phyloP scores from a whole-genome alignment of 2,329 filamentous ascomycete species.

The Fusarium heterosporum region DNA sequence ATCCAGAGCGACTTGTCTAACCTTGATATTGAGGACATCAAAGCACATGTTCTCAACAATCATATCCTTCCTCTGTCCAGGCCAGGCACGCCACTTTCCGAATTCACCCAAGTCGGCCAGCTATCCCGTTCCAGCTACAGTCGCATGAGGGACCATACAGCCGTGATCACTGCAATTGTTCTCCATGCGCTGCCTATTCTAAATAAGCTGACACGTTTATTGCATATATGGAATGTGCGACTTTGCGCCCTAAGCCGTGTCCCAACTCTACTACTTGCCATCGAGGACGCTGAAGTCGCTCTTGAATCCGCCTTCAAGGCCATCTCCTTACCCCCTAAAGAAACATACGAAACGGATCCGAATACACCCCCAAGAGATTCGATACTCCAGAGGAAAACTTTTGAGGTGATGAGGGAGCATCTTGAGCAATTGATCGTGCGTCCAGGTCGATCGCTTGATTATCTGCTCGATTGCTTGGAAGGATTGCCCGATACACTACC shows the following conservation, averaged over 20 bases:
- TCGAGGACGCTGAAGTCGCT: constrained; percentile 75
- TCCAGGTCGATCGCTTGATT: constrained; percentile 80
- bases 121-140: constrained; percentile 67
- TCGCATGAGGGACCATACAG: constrained; percentile 88
- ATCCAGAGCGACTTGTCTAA: constrained; percentile 77
- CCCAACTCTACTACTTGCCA: constrained; percentile 72
- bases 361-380: constrained; percentile 35
- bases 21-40: constrained; percentile 86
- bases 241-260: constrained; percentile 79
- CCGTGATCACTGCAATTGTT: constrained; percentile 89
- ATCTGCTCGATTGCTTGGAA: constrained; percentile 88
- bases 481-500: constrained; percentile 86
- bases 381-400: constrained; percentile 59
- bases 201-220: constrained; percentile 76
- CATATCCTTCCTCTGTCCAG: constrained; percentile 72
- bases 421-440: constrained; percentile 76
- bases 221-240: constrained; percentile 82
- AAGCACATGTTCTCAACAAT: constrained; percentile 84
- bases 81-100: constrained; percentile 52
- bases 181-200: constrained; percentile 88
- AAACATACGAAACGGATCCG: constrained; percentile 35
- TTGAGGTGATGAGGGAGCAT: constrained; percentile 69
- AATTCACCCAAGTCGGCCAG: constrained; percentile 51
- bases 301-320: constrained; percentile 75
- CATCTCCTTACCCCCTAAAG: constrained; percentile 55